Evolutionary conservation across 306 rosid genomes (phyloP), one percentile per base, ranked within the genome.

Genomic region (Begonia loranthoides): DNA sequence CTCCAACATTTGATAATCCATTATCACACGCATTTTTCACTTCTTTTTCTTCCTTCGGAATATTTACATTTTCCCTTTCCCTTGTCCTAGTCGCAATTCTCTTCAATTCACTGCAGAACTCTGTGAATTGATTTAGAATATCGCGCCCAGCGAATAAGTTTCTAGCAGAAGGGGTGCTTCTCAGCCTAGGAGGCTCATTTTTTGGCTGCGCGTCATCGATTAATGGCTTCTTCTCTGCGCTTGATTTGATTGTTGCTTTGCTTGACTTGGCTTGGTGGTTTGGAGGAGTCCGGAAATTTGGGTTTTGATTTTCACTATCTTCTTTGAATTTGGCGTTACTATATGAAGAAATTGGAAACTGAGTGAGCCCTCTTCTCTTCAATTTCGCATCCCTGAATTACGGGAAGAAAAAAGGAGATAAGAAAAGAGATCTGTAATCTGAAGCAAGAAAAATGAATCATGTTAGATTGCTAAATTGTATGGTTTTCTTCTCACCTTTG

Each of bases 21-120:
- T 56, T 45, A 55, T 55, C 51, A 39, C 34, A 54, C 45, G 56
- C 54, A 59, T 49, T 72, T 46, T 49, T 62, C 44, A 10, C 62
- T 41, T 54, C 55, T 52, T 70, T 69, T 43, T 43, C 14, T 11
- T 43, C 47, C 60, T 68, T 67, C 54, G 92, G 36, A 43, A 38
- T 63, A 57, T 70, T 83, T 28, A 57, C 72, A 56, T 74, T 66
- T 54, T 83, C 94, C 66, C 72, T 69, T 73, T 80, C 94, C 67
- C 60, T 83, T 0, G 62, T 65, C 66, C 83, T 76, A 39, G 51
- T 66, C 0, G 93, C 88, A 79, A 92, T 50, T 71, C 72, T 83
- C 78, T 86, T 92, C 75, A 92, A 62, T 19, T 92, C 99, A 49
- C 59, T 76, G 64, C 94, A 92, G 69, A 92, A 86, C 46, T 83